These are phyloP conservation scores for Trichoderma arundinaceum DNA, from an alignment of 2,329 filamentous ascomycete species.

Conservation along the genomic window DNA sequence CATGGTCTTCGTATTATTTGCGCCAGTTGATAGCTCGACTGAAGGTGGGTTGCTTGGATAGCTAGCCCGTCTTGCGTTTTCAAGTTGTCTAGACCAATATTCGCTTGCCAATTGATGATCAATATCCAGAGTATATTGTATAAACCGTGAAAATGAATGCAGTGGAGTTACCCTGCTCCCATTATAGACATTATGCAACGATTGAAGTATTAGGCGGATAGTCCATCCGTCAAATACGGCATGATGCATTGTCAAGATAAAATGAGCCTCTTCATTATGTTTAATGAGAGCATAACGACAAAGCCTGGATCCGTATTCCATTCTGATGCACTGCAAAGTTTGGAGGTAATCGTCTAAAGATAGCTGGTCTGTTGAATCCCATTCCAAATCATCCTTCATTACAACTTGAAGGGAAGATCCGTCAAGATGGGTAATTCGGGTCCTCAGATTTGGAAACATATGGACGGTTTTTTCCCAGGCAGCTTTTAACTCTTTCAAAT, in stretches of 20 bases:
- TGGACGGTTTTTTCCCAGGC: conserved; percentile 31
- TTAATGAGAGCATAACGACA: conserved; percentile 1
- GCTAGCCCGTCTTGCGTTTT: conserved; percentile 6
- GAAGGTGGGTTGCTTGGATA: neutral
- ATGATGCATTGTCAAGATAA: conserved; percentile 40
- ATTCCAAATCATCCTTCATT: neutral
- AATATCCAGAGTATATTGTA: conserved; percentile 5
- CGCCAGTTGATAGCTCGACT: neutral
- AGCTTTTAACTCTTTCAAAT: neutral
- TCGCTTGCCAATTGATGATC: conserved; percentile 5
- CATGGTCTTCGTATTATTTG: neutral
- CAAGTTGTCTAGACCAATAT: conserved; percentile 18
- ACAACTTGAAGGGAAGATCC: neutral
- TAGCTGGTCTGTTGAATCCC: neutral
- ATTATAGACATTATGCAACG: conserved; percentile 23
- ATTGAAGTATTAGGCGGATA: conserved; percentile 32
- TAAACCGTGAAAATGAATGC: conserved; percentile 10
- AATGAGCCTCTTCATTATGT: neutral
- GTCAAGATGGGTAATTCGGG: conserved; percentile 26
- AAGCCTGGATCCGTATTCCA: conserved; percentile 5
- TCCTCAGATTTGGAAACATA: conserved; percentile 26
- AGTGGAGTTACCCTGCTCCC: neutral
- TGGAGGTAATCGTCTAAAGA: neutral
- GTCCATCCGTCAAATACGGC: conserved; percentile 42
- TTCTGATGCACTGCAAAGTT: neutral